Percentiles rank a stretch among this genome's conserved stretches.
These are phyloP conservation scores for Ogataea populi-albae DNA, from an alignment of 805 yeast genomes.

Conservation along the genomic window DNA sequence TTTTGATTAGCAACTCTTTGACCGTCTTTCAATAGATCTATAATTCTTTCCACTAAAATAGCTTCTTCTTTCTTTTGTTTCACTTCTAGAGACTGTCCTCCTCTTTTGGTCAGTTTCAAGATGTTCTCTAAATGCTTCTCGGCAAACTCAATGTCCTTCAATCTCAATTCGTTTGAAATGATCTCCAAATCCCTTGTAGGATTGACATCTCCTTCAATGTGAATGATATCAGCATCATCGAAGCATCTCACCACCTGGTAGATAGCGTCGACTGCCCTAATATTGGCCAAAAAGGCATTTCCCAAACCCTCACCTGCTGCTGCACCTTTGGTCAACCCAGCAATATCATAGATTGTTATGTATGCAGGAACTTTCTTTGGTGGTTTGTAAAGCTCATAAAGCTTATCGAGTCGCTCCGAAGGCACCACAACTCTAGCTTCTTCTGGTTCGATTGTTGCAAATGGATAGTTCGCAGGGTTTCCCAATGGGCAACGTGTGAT, in stretches of 20 bases:
- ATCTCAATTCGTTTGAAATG: slow-evolving; percentile 85
- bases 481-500: slow-evolving; percentile 91
- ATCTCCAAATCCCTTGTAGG: slow-evolving; percentile 94
- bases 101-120: slow-evolving; percentile 57
- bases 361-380: slow-evolving; percentile 87
- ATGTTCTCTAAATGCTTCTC: slow-evolving; percentile 55
- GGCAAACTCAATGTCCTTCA: slow-evolving; percentile 94
- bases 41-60: slow-evolving; percentile 49
- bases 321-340: slow-evolving; percentile 97
- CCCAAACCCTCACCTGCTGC: slow-evolving; percentile 97
- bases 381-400: slow-evolving; percentile 73
- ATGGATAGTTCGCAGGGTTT: slow-evolving; percentile 96
- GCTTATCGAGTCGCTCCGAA: slow-evolving; percentile 78
- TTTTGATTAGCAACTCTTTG: slow-evolving; percentile 55
- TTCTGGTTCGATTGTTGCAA: slow-evolving; percentile 97
- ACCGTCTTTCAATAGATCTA: slow-evolving; percentile 65
- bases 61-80: slow-evolving; percentile 64
- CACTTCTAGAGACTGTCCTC: slow-evolving; percentile 63
- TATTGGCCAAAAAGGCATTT: slow-evolving; percentile 93
- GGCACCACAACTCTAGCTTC: slow-evolving; percentile 96
- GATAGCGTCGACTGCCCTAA: slow-evolving; percentile 96
- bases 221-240: slow-evolving; percentile 96
- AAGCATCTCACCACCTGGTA: slow-evolving; percentile 97
- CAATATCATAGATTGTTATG: slow-evolving; percentile 93
- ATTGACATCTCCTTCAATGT: slow-evolving; percentile 94